Conservation (phyloP, 768 basidiomycete genomes). For the Mycena vulgaris region DNA sequence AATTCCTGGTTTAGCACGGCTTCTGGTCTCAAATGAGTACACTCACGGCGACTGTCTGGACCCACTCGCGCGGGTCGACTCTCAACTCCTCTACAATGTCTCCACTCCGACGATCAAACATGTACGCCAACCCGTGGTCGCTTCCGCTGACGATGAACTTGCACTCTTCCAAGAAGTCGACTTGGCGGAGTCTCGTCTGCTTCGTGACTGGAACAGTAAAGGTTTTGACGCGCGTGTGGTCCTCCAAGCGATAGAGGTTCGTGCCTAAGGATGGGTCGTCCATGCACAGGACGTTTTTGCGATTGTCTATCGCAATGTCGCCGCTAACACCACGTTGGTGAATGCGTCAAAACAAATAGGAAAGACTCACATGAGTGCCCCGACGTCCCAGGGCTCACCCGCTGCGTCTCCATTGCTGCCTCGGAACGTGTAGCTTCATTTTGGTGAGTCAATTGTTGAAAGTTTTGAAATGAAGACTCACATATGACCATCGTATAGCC, state of each 20-base stretch:
- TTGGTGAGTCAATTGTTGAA: constrained; percentile 13
- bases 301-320: constrained; percentile 20
- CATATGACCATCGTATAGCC: constrained; percentile 38
- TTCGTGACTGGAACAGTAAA: constrained; percentile 28
- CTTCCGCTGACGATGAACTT: constrained; percentile 33
- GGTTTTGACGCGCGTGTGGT: constrained; percentile 14
- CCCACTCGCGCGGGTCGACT: constrained; percentile 25
- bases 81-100: constrained; percentile 27
- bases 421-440: constrained; percentile 35
- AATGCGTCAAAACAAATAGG: background rate
- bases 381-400: constrained; percentile 25
- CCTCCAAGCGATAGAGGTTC: constrained; percentile 30
- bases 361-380: constrained; percentile 37
- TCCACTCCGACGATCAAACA: constrained; percentile 31
- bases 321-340: constrained; percentile 13
- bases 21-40: background rate
- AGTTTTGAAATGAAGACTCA: constrained; percentile 23
- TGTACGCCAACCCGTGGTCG: constrained; percentile 38
- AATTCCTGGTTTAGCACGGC: constrained; percentile 18
- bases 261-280: constrained; percentile 37
- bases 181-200: constrained; percentile 23
- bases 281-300: constrained; percentile 24
- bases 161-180: constrained; percentile 28
- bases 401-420: constrained; percentile 25
- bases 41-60: constrained; percentile 33